Evolutionary conservation across 352 stramenopile genomes (phyloP), one percentile per base, ranked within the genome.

Genomic region (Pythium biforme): DNA sequence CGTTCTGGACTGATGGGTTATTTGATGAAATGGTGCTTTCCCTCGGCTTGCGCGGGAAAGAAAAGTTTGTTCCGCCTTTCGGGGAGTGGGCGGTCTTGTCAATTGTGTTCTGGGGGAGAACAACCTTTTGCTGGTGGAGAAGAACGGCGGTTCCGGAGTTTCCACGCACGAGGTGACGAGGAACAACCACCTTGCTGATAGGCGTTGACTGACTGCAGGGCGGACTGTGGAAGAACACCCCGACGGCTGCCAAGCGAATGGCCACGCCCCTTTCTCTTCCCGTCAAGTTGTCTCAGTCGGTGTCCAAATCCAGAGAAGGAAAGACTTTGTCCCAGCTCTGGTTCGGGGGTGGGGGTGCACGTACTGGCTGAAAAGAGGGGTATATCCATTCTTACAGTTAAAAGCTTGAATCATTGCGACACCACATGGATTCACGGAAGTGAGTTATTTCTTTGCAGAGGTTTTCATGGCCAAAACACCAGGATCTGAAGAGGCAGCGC

Each of bases 231-330:
- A 45, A 45, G 39, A 45, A 45, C 39, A 37, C 31, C 2, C 37
- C 2, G 19, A 47, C 17, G 40, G 19, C 40, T 43, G 37, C 11
- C 17, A 43, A 45, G 15, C 27, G 48, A 40, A 55, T 55, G 40
- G 40, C 40, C 23, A 39, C 26, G 17, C 10, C 27, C 27, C 48
- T 43, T 34, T 55, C 33, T 55, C 48, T 55, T 55, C 23, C 48
- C 48, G 41, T 55, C 48, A 55, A 55, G 48, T 29, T 55, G 48
- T 55, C 48, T 34, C 48, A 55, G 47, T 31, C 20, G 23, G 20
- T 27, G 40, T 7, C 40, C 40, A 47, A 47, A 47, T 47, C 40
- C 40, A 47, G 40, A 6, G 10, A 47, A 47, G 31, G 14, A 11
- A 37, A 37, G 5, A 15, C 19, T 10, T 2, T 45, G 39, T 45